A percentile compares a stretch with the other conserved stretches of the same genome.
Conservation (phyloP, 148 eudicot species). For the Persicaria tinctoria region DNA sequence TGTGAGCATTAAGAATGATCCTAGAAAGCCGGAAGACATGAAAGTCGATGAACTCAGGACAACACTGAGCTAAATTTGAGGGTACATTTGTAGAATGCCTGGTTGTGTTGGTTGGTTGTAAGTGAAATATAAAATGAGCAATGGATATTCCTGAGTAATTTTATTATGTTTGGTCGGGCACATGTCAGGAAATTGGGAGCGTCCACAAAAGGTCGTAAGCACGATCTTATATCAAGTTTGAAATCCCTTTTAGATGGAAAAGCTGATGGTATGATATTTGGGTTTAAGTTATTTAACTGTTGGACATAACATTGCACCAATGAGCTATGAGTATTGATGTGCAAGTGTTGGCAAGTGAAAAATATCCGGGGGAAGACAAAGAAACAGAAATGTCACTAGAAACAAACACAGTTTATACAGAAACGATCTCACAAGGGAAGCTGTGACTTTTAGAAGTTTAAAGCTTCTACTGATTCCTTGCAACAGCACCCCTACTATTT, state of each 20-base stretch:
- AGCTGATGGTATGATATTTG: constrained; percentile 39
- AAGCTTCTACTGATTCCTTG: background rate
- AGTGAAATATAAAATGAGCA: no score
- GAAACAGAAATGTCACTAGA: background rate
- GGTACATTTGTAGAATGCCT: background rate
- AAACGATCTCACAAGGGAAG: background rate
- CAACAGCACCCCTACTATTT: no score
- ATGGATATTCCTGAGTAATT: background rate
- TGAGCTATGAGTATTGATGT: background rate
- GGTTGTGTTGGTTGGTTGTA: background rate
- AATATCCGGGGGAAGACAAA: constrained; percentile 16
- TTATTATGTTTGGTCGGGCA: constrained; percentile 14
- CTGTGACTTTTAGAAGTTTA: background rate
- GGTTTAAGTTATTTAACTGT: background rate
- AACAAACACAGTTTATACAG: background rate
- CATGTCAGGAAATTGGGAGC: constrained; percentile 48
- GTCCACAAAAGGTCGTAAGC: constrained; percentile 61
- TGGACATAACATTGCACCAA: constrained; percentile 6
- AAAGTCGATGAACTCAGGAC: constrained; percentile 55
- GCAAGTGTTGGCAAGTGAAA: constrained; percentile 23
- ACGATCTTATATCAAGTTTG: constrained; percentile 57
- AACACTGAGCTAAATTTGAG: constrained; percentile 39
- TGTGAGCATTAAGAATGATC: constrained; percentile 21
- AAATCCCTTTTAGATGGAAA: constrained; percentile 31
- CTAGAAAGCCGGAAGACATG: constrained; percentile 36